These are phyloP conservation scores for Xylaria nigripes DNA, from an alignment of 495 filamentous ascomycete genomes.

Conservation along the genomic window DNA sequence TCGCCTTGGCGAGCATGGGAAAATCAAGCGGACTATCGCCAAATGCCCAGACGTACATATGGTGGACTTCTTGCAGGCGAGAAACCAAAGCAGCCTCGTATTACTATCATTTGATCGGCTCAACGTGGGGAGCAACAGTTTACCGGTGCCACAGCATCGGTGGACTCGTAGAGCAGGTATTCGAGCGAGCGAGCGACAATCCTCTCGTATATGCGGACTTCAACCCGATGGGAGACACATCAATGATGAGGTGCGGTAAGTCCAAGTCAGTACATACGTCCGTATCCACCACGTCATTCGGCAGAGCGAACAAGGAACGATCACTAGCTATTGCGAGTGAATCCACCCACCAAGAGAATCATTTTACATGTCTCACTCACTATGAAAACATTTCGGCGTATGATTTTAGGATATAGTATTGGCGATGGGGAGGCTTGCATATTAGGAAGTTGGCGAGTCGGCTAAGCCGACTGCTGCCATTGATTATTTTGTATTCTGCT, in stretches of 20 bases:
- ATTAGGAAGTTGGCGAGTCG: not conserved
- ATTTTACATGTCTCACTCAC: not conserved
- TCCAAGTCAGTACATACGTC: no score
- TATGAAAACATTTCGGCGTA: not conserved
- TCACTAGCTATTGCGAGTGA: no score
- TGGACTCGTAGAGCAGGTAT: no score
- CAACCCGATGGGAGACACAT: no score
- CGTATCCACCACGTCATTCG: no score
- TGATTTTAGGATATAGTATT: not conserved
- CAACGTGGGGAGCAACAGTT: no score
- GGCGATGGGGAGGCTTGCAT: not conserved
- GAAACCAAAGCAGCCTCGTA: constrained; percentile 42
- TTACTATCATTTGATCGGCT: no score
- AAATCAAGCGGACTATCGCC: constrained; percentile 57
- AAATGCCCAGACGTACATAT: constrained; percentile 49
- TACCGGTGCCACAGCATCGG: no score
- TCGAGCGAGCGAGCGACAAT: no score
- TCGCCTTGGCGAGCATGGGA: constrained; percentile 46
- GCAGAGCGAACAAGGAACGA: no score
- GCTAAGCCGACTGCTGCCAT: not conserved
- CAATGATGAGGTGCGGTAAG: no score
- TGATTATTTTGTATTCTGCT: constrained; percentile 6
- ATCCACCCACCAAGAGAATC: not conserved
- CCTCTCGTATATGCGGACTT: no score
- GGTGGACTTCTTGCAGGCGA: constrained; percentile 28